A percentile compares a stretch with the other conserved stretches of the same genome.
Conservation (phyloP, 169 alveolate species). For the Plasmodium berghei region DNA sequence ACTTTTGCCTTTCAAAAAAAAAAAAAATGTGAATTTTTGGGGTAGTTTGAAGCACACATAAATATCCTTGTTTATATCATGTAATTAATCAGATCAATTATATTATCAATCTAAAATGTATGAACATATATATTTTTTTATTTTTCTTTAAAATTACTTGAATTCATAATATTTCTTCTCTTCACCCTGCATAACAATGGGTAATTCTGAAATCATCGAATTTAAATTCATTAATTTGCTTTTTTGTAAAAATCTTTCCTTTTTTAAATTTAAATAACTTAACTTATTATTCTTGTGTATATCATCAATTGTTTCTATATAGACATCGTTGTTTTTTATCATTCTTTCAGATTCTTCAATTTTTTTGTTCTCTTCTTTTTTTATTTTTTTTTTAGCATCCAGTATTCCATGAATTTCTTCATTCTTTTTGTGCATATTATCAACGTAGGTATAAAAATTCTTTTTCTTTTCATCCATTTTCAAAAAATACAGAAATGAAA, state of each 20-base stretch:
- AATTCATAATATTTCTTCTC: conserved; percentile 39
- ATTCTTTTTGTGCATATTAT: conserved; percentile 64
- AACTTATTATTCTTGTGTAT: conserved; percentile 50
- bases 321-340: conserved; percentile 48
- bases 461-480: conserved; percentile 71
- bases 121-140: not conserved
- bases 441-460: conserved; percentile 55
- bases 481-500: conserved; percentile 5
- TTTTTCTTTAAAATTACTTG: conserved; percentile 33
- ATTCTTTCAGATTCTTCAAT: conserved; percentile 53
- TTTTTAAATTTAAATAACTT: conserved; percentile 35
- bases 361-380: conserved; percentile 58
- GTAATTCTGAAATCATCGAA: conserved; percentile 32
- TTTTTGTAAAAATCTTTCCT: conserved; percentile 53
- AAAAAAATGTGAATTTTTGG: conserved; percentile 2
- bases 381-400: conserved; percentile 38
- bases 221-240: conserved; percentile 28
- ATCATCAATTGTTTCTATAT: conserved; percentile 42
- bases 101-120: no score
- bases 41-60: no score
- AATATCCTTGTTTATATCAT: no score
- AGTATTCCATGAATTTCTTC: conserved; percentile 48
- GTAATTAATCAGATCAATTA: no score
- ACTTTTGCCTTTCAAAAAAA: conserved; percentile 24
- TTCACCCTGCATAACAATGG: conserved; percentile 31